Percentiles rank a stretch among this genome's conserved stretches.
Conservation (phyloP, 305 asterid genomes). For the Solanum hybrid region DNA sequence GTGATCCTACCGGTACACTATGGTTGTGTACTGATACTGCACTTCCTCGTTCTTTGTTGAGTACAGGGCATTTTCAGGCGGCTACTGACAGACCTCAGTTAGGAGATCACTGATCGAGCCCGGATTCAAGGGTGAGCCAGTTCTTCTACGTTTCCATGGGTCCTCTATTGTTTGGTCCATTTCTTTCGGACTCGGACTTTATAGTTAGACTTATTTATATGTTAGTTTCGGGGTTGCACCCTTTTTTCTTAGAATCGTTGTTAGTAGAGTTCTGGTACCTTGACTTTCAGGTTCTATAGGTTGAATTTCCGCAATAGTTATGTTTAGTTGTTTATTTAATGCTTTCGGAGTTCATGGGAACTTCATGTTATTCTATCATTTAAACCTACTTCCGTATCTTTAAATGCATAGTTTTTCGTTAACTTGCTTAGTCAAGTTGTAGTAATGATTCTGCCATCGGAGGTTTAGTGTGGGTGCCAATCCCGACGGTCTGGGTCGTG, state of each 20-base stretch:
- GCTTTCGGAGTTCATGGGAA: neutral
- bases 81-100: neutral
- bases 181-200: neutral
- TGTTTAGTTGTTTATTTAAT: neutral
- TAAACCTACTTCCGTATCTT: too few species aligned
- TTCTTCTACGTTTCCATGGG: neutral
- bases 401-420: neutral
- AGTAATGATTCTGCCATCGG: neutral
- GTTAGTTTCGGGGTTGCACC: neutral
- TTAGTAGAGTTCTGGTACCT: neutral
- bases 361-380: neutral
- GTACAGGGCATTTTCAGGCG: neutral
- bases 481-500: neutral
- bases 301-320: neutral
- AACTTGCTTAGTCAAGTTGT: neutral
- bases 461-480: neutral
- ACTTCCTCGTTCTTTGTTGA: neutral
- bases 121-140: neutral
- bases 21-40: neutral
- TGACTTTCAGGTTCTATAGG: neutral
- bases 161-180: neutral
- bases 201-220: neutral
- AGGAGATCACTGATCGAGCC: neutral
- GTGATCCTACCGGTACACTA: neutral
- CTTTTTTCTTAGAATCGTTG: neutral